Base-by-base conservation (phyloP, 805 yeast species). In the Hanseniaspora meyeri region DNA sequence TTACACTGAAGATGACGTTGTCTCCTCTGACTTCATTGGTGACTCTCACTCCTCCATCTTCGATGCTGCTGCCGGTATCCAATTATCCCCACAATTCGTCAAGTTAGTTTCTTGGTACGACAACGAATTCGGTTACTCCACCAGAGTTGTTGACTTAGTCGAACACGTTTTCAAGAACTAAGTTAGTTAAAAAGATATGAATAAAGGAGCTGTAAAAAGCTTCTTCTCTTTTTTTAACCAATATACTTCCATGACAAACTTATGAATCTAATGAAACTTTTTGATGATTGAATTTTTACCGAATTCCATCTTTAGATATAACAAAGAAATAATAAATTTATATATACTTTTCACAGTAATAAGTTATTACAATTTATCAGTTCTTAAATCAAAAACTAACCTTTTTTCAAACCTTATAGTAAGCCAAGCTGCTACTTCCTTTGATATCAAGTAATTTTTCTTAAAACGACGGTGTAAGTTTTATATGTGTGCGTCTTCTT, bases 81-180 rank as follows among this genome's bases (percentile, higher is more conserved):
- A 76, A 72, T 77, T 81, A 70, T 78, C 83, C 65, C 83, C 84
- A 71, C 77, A 77, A 63, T 81, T 81, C 75, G 83, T 81, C 69
- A 81, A 81, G 74, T 77, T 81, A 74, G 74, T 81, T 68, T 72
- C 85, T 59, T 81, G 85, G 86, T 81, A 81, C 76, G 87, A 81
- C 72, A 81, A 81, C 74, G 87, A 81, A 75, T 81, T 69, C 75
- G 86, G 86, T 73, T 81, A 81, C 80, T 79, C 84, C 65, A 78
- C 83, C 76, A 80, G 87, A 78, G 87, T 81, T 63, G 84, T 81
- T 65, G 87, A 81, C 73, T 77, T 81, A 71, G 77, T 81, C 66
- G 76, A 79, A 72, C 80, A 77, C 75, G 80, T 80, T 68, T 82
- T 83, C 65, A 70, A 49, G 46, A 56, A 56, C 55, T 56, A 56